Base-by-base conservation (phyloP, 192 early-diverging fungal genomes). In the Coemansia aciculifera region DNA sequence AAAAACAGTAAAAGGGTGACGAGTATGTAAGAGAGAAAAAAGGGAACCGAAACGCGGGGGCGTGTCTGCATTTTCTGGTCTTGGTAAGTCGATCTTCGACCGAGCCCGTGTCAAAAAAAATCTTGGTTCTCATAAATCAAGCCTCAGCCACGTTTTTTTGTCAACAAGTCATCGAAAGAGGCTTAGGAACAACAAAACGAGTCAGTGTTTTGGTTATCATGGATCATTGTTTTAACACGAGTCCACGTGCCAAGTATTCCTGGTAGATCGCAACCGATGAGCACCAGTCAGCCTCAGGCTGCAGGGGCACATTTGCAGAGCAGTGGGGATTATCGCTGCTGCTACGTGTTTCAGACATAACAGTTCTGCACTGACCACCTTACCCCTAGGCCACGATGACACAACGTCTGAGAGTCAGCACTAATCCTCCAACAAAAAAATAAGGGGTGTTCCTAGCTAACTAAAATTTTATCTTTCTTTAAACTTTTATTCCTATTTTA, bases 91-190 rank as follows among this genome's bases (percentile, higher is more conserved):
- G 48, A 51, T 51, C 48, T 5, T 17, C n/a, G 42, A 17, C 13
- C n/a, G 42, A 43, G 42, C 13, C 42, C 42, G 42, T 43, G 42
- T 43, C 42, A 43, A 43, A 43, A 43, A 51, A 51, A 51, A 24
- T 24, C 19, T 51, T 51, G 48, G 48, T 17, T 43, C 15, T 43
- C 42, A 43, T 12, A 43, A 43, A 43, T 52, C 51, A 24, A 10
- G 5, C 2, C 48, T 51, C 23, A 24, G 51, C 51, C 51, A 52
- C 11, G 0, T 17, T 43, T 2, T 52, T 27, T 29, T 11, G 23
- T 7, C 23, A 52, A 49, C 46, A 49, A 49, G 34, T n/a, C 24
- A 52, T 52, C 23, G 51, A 52, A 24, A 52, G 51, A 52, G 51
- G 51, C 51, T 52, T 52, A 23, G 24, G 24, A 27, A 27, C 24